phyloP scores from a whole-genome alignment of 306 rosid species.

The Lithocarpus polystachyus region DNA sequence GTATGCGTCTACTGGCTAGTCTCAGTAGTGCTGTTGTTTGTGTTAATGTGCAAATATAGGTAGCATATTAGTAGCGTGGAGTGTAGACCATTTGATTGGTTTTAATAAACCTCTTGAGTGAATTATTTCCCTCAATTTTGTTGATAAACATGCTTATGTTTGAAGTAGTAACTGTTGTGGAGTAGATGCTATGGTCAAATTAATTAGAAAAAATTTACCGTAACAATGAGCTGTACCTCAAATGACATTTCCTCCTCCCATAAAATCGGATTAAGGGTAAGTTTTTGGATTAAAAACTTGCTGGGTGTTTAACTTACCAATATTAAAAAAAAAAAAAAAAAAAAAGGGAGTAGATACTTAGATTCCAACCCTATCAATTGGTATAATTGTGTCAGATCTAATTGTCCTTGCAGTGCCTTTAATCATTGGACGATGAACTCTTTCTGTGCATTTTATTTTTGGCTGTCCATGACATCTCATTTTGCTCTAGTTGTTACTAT shows the following conservation, averaged over 20 bases:
- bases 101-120: neutral
- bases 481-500: too few relatives aligned
- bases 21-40: neutral
- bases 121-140: neutral
- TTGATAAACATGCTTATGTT: neutral
- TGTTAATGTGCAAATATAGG: neutral
- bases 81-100: neutral
- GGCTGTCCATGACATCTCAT: too few relatives aligned
- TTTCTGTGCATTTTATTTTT: too few relatives aligned
- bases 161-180: neutral
- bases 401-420: too few relatives aligned
- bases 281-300: too few relatives aligned
- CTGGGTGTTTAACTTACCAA: too few relatives aligned
- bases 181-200: neutral
- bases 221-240: neutral
- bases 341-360: too few relatives aligned
- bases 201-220: neutral
- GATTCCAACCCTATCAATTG: too few relatives aligned
- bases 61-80: neutral
- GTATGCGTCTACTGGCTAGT: neutral
- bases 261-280: too few relatives aligned
- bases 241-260: neutral
- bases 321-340: neutral
- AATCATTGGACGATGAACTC: too few relatives aligned
- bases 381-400: too few relatives aligned